A percentile compares a stretch with the other conserved stretches of the same genome.
phyloP scores from a whole-genome alignment of 768 basidiomycete species.

The Hirschioporus abietinus region DNA sequence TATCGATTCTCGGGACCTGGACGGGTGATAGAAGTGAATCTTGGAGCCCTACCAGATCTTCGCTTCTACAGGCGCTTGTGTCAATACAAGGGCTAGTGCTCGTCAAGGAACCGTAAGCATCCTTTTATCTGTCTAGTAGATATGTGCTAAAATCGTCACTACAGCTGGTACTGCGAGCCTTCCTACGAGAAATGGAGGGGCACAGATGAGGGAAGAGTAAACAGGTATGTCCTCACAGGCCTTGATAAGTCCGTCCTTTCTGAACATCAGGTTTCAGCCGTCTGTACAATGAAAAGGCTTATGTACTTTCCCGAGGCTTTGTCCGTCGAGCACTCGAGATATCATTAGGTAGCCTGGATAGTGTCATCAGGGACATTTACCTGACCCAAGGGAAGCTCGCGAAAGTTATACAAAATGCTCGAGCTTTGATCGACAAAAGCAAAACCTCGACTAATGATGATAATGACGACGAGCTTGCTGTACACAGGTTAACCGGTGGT shows the following conservation, averaged over 20 bases:
- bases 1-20: conserved; percentile 92
- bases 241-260: not conserved
- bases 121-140: conserved; percentile 1
- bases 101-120: conserved; percentile 82
- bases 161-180: conserved; percentile 87
- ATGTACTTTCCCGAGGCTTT: conserved; percentile 84
- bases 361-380: conserved; percentile 74
- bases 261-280: conserved; percentile 46
- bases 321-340: conserved; percentile 84
- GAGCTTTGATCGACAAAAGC: conserved; percentile 65
- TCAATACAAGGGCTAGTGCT: conserved; percentile 93
- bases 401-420: conserved; percentile 63
- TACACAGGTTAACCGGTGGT: conserved; percentile 74
- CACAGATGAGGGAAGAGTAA: conserved; percentile 84
- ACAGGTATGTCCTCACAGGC: conserved; percentile 45
- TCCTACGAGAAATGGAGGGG: conserved; percentile 90
- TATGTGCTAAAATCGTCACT: conserved; percentile 6
- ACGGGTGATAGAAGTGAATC: conserved; percentile 81
- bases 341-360: conserved; percentile 64
- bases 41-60: conserved; percentile 82
- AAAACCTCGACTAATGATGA: conserved; percentile 28
- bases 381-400: conserved; percentile 54
- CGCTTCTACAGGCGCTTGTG: conserved; percentile 85
- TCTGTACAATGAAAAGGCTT: conserved; percentile 90
- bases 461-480: conserved; percentile 41